Conservation (phyloP, 192 early-diverging fungal species). For the Mycoemilia scoparia region DNA sequence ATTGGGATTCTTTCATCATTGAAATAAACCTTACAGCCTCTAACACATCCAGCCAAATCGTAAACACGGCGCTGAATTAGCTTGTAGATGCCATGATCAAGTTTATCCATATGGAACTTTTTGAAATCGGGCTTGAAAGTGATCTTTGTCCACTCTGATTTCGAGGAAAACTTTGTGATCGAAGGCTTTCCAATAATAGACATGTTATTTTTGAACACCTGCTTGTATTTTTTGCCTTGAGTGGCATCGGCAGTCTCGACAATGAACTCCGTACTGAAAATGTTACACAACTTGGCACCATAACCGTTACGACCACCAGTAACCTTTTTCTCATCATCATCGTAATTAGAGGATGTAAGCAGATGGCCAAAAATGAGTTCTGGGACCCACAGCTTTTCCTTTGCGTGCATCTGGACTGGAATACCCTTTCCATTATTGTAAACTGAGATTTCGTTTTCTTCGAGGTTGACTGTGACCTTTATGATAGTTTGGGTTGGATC, state of each 20-base stretch:
- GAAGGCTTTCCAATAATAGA: conserved; percentile 48
- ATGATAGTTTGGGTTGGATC: conserved; percentile 75
- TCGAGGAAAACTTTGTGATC: conserved; percentile 43
- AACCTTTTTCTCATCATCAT: conserved; percentile 86
- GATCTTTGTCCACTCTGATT: conserved; percentile 76
- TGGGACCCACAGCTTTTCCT: conserved; percentile 81
- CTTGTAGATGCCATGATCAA: conserved; percentile 75
- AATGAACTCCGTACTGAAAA: conserved; percentile 84
- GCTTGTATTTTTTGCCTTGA: conserved; percentile 54
- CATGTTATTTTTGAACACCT: conserved; percentile 88
- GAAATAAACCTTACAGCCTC: conserved; percentile 68
- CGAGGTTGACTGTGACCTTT: conserved; percentile 71
- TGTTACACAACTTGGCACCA: conserved; percentile 90
- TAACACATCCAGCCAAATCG: conserved; percentile 76
- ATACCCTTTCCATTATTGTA: conserved; percentile 92
- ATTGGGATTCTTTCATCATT: conserved; percentile 69
- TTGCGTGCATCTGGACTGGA: conserved; percentile 79
- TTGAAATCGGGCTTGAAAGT: conserved; percentile 85
- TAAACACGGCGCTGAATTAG: conserved; percentile 83
- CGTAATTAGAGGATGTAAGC: conserved; percentile 91
- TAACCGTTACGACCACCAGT: conserved; percentile 93
- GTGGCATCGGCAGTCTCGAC: conserved; percentile 76
- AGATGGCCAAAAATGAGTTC: conserved; percentile 96
- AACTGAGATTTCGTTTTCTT: conserved; percentile 63
- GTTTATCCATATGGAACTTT: conserved; percentile 71